Conservation (phyloP, 164 flowering plant species). For the Santalum album region DNA sequence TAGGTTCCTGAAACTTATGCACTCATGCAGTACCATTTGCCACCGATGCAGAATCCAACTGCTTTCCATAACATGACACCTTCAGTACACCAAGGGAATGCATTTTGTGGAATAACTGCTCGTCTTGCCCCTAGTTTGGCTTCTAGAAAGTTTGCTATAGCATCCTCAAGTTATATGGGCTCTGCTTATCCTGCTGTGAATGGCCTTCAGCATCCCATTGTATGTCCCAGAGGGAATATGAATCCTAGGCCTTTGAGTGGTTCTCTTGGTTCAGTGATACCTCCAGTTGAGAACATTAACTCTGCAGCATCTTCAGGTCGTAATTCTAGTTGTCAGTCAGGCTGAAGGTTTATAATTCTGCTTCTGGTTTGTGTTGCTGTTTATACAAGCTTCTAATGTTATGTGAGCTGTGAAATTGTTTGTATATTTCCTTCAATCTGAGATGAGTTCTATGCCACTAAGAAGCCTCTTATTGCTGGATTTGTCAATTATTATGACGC, state of each 20-base stretch:
- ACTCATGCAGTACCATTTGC: constrained; percentile 74
- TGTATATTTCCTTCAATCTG: constrained; percentile 2
- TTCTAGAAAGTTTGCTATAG: constrained; percentile 57
- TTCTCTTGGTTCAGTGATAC: constrained; percentile 49
- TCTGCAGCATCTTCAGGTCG: constrained; percentile 44
- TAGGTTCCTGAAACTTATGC: constrained; percentile 93
- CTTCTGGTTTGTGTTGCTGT: neutral
- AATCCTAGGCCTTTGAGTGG: constrained; percentile 51
- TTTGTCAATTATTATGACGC: constrained; percentile 94
- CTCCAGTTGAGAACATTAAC: constrained; percentile 32
- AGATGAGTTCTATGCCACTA: constrained; percentile 1
- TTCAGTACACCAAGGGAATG: constrained; percentile 63
- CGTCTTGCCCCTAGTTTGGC: constrained; percentile 44
- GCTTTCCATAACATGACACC: constrained; percentile 64
- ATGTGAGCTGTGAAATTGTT: neutral
- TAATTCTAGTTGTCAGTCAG: constrained; percentile 58
- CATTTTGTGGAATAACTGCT: constrained; percentile 53
- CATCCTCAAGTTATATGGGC: constrained; percentile 59
- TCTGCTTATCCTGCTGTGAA: constrained; percentile 64
- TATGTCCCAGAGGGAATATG: constrained; percentile 72
- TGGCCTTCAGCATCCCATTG: constrained; percentile 67
- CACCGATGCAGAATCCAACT: constrained; percentile 72
- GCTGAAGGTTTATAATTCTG: constrained; percentile 58
- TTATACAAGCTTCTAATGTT: too few species aligned
- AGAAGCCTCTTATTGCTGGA: constrained; percentile 43